Base-by-base conservation (phyloP, 1,284 basidiomycete genomes). In the Ustilago cynodontis region DNA sequence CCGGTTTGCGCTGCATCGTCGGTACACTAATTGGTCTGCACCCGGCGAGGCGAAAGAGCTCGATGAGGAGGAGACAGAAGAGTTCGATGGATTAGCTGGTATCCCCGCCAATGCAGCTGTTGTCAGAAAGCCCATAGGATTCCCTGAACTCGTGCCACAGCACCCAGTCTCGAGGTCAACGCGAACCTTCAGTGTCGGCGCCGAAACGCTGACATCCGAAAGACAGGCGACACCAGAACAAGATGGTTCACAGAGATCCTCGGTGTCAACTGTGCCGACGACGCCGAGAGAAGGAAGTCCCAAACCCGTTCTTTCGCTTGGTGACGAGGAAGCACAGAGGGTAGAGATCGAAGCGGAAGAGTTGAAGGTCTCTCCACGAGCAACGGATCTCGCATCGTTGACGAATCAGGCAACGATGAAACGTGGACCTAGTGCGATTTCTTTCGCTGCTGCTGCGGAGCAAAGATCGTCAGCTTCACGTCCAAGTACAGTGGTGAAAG, bases 1-100 rank as follows among this genome's bases (percentile, higher is more conserved):
- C 1, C 82, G 88, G 49, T 88, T 88, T 56, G 85, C 82, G 18
- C 59, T 85, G 33, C 86, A 87, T 59, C 80, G 83, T 18, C 45
- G 83, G 11, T 71, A 49, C 52, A n/a, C 13, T 2, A 45, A 50
- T 1, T 65, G 62, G 59, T 26, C 10, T 33, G 47, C 39, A 14
- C 33, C 37, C 20, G 45, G 16, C n/a, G n/a, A 58, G 2, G 28
- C 53, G 3, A 43, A 75, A 22, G 62, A 77, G 16, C 81, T 83
- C 18, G 87, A 88, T 55, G 79, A 83, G 37, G 85, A 86, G 77
- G 86, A 87, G 68, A 51, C 37, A 20, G 76, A 82, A 26, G 74
- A 57, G 2, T 87, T 87, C 35, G 87, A 88, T 70, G 72, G 77
- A 50, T 86, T 87, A 2, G 81, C 81, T 3, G 86, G 78, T 4